A percentile compares a stretch with the other conserved stretches of the same genome.
These are phyloP conservation scores for Fusarium sp. DNA, from an alignment of 2,329 filamentous ascomycete genomes.

Conservation along the genomic window DNA sequence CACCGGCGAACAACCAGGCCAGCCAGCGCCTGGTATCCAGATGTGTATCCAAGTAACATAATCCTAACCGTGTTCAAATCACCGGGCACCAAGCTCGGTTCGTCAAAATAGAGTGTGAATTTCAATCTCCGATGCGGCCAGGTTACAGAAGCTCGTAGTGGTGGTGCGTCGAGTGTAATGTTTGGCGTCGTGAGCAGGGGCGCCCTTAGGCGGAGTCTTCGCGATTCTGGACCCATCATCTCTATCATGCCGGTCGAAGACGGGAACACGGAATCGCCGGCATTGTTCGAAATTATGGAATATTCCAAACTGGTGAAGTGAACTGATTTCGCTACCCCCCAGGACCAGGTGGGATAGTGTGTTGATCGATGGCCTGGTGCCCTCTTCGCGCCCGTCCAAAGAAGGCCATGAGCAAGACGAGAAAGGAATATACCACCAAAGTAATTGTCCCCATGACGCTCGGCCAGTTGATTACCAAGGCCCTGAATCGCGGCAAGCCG, in stretches of 20 bases:
- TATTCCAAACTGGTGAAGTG: background rate
- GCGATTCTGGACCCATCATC: background rate
- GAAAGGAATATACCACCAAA: background rate
- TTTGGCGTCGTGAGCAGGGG: background rate
- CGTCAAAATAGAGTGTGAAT: background rate
- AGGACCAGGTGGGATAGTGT: background rate
- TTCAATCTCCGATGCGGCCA: background rate
- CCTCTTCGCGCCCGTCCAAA: background rate
- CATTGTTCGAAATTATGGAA: background rate
- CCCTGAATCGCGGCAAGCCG: background rate
- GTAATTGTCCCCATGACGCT: background rate
- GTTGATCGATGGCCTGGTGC: background rate
- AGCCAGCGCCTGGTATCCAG: background rate
- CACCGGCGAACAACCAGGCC: background rate
- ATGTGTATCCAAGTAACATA: background rate
- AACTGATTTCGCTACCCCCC: background rate
- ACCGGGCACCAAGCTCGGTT: background rate
- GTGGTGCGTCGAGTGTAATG: too few species aligned
- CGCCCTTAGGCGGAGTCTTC: background rate
- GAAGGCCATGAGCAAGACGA: background rate
- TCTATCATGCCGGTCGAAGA: background rate
- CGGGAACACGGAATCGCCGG: background rate
- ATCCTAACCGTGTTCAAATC: background rate
- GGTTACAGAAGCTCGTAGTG: too few species aligned
- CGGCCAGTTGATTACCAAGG: background rate